These are phyloP conservation scores for Podospora anserina DNA, from an alignment of 495 filamentous ascomycete species.

Conservation along the genomic window DNA sequence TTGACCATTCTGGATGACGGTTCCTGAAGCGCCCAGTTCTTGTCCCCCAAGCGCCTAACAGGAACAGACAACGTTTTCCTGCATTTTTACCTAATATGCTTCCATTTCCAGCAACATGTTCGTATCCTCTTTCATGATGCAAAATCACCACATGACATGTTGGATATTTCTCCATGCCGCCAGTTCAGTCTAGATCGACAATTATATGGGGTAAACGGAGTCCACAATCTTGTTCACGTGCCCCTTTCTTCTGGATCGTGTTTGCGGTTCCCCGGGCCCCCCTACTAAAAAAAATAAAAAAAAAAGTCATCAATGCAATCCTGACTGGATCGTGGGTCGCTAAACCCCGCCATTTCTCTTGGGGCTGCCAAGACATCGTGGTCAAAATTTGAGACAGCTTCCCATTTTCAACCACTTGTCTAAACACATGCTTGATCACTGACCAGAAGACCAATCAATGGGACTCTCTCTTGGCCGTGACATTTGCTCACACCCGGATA, in stretches of 20 bases:
- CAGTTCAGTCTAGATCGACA: neutral
- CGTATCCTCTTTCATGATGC: neutral
- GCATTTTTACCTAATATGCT: neutral
- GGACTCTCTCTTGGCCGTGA: neutral
- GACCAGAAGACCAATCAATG: neutral
- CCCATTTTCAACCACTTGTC: neutral
- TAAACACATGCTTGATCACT: neutral
- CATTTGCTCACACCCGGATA: neutral
- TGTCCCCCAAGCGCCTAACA: neutral
- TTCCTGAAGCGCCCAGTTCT: neutral
- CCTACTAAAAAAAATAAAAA: neutral
- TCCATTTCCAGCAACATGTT: constrained; percentile 4
- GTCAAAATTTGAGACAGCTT: neutral
- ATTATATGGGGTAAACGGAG: neutral
- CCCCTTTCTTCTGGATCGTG: neutral
- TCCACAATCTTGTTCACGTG: neutral
- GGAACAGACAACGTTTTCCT: neutral
- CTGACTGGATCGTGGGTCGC: neutral
- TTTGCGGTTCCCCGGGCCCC: neutral
- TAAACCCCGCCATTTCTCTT: neutral
- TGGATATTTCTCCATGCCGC: neutral
- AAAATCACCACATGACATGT: neutral
- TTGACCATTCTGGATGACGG: neutral
- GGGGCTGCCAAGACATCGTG: neutral
- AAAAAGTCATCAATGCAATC: neutral